Conservation (phyloP, 257 asterid species). For the Coffea canephora region DNA sequence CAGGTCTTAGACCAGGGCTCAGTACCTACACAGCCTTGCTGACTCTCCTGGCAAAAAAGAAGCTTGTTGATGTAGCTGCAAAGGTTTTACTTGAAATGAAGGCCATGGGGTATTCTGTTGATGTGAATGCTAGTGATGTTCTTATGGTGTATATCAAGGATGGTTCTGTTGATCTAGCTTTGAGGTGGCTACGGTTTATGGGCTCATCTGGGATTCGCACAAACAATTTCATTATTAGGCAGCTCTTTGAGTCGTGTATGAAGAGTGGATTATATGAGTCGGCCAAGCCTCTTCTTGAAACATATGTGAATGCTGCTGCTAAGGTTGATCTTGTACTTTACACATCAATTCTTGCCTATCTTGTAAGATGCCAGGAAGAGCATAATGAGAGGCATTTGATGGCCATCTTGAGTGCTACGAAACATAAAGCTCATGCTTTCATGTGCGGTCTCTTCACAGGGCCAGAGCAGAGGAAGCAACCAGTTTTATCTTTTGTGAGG, state of each 20-base stretch:
- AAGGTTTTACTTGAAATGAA: slow-evolving; percentile 96
- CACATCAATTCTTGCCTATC: slow-evolving; percentile 89
- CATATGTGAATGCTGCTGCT: slow-evolving; percentile 70
- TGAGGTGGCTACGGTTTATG: slow-evolving; percentile 96
- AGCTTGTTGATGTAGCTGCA: slow-evolving; percentile 95
- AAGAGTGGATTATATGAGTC: slow-evolving; percentile 79
- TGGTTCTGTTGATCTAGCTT: slow-evolving; percentile 84
- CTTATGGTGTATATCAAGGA: slow-evolving; percentile 91
- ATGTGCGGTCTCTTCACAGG: slow-evolving; percentile 91
- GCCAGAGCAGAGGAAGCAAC: slow-evolving; percentile 84
- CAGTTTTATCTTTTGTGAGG: slow-evolving; percentile 82
- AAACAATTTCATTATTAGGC: slow-evolving; percentile 90
- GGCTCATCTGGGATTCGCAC: slow-evolving; percentile 89
- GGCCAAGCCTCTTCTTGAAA: slow-evolving; percentile 90
- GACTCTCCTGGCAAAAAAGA: slow-evolving; percentile 80
- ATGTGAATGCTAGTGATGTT: slow-evolving; percentile 95
- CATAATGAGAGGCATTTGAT: slow-evolving; percentile 79
- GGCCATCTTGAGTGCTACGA: slow-evolving; percentile 86
- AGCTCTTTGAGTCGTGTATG: slow-evolving; percentile 95
- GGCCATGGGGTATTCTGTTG: slow-evolving; percentile 93
- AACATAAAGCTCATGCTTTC: slow-evolving; percentile 85
- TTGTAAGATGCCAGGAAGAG: slow-evolving; percentile 93
- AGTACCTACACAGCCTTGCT: slow-evolving; percentile 76
- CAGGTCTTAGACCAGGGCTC: slow-evolving; percentile 82
- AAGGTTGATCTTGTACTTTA: slow-evolving; percentile 89